These are phyloP conservation scores for Eimeria maxima DNA, from an alignment of 169 alveolate genomes.

Conservation along the genomic window DNA sequence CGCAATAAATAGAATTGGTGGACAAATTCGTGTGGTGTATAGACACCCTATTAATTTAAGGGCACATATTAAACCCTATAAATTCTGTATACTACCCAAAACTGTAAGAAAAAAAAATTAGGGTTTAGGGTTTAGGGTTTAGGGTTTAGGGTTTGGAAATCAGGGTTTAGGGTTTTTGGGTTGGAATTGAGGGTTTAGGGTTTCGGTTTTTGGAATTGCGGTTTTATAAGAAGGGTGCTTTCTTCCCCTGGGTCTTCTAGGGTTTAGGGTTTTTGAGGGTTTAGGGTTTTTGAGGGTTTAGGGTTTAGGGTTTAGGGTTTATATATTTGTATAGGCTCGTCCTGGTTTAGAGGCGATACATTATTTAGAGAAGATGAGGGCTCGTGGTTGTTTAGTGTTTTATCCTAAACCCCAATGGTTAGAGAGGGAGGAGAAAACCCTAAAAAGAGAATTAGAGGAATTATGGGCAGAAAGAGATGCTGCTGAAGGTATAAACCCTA, in stretches of 20 bases:
- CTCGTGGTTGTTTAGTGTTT: constrained; percentile 91
- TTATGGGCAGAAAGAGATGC: constrained; percentile 86
- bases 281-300: too few relatives aligned
- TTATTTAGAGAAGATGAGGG: constrained; percentile 92
- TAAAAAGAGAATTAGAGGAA: constrained; percentile 89
- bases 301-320: not conserved
- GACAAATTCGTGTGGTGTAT: constrained; percentile 91
- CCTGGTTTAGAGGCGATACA: constrained; percentile 90
- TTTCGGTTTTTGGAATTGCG: too few relatives aligned
- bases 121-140: not conserved
- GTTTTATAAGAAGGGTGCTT: too few relatives aligned
- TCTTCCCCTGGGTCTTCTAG: too few relatives aligned
- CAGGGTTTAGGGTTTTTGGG: constrained; percentile 18
- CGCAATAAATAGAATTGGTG: constrained; percentile 93
- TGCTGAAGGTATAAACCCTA: constrained; percentile 68
- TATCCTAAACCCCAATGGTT: constrained; percentile 95
- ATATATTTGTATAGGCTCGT: constrained; percentile 88
- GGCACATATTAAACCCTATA: constrained; percentile 93
- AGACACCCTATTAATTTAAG: constrained; percentile 90
- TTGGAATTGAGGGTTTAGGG: constrained; percentile 18
- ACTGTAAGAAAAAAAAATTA: constrained; percentile 86
- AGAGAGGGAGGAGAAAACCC: constrained; percentile 89
- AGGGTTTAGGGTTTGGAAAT: not conserved
- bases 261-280: too few relatives aligned
- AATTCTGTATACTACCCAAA: constrained; percentile 91